Evolutionary conservation across 495 filamentous ascomycete genomes (phyloP).

Genomic region (Annulohypoxylon bovei): DNA sequence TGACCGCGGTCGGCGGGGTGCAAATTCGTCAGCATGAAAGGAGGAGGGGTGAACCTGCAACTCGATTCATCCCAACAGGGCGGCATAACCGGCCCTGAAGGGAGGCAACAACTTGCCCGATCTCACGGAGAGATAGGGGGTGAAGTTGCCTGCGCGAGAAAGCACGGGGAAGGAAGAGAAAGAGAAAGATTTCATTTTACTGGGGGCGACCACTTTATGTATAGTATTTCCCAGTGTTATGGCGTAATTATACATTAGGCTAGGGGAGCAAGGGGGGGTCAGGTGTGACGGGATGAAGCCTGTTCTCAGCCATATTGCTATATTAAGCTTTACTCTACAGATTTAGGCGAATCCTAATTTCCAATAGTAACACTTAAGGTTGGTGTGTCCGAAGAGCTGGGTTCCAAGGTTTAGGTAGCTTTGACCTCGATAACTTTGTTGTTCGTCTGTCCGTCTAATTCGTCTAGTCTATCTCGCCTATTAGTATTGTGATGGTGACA

Average conservation of each 20-base stretch:
- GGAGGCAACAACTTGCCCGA: conserved; percentile 38
- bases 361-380: neutral
- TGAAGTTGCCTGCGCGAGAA: conserved; percentile 33
- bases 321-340: neutral
- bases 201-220: conserved; percentile 8
- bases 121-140: conserved; percentile 28
- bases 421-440: neutral
- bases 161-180: conserved; percentile 15
- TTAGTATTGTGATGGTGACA: conserved; percentile 14
- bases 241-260: conserved; percentile 16
- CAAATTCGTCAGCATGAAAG: conserved; percentile 25
- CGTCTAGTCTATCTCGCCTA: neutral
- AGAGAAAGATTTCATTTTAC: neutral
- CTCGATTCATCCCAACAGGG: conserved; percentile 31
- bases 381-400: neutral
- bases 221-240: neutral
- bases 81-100: conserved; percentile 5
- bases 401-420: neutral
- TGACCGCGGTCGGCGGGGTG: conserved; percentile 39
- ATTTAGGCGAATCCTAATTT: conserved; percentile 7
- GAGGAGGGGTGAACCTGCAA: conserved; percentile 26
- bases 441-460: too few species aligned
- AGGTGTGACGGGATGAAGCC: conserved; percentile 21
- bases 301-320: conserved; percentile 13
- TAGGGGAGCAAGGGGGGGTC: conserved; percentile 8